A percentile compares a stretch with the other conserved stretches of the same genome.
Evolutionary conservation across 2,329 filamentous ascomycete genomes (phyloP).

Genomic region (Trichothecium sympodiale): DNA sequence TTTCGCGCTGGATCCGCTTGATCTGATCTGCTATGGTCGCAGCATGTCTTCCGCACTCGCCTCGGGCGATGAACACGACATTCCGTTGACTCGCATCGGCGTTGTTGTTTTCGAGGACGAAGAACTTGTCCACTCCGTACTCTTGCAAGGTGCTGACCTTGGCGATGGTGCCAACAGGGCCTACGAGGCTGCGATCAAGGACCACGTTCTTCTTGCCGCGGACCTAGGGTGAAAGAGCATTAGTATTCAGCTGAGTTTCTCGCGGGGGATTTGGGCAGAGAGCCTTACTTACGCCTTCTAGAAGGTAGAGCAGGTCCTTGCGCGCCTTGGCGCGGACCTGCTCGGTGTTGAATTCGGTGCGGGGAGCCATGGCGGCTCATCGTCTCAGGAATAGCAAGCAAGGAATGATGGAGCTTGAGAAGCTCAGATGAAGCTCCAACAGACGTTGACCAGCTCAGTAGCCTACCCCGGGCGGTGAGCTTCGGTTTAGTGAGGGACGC

Average conservation of each 20-base stretch:
- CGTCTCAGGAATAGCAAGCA: slow-evolving; percentile 11
- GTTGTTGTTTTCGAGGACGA: slow-evolving; percentile 92
- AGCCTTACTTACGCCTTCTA: slow-evolving; percentile 75
- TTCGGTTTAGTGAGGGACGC: neutral
- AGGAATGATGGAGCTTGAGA: slow-evolving; percentile 7
- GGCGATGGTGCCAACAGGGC: slow-evolving; percentile 80
- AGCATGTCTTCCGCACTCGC: slow-evolving; percentile 77
- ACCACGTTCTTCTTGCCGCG: slow-evolving; percentile 98
- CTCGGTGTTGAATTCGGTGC: slow-evolving; percentile 59
- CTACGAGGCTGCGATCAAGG: slow-evolving; percentile 81
- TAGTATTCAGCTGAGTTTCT: slow-evolving; percentile 4
- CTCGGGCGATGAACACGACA: slow-evolving; percentile 84
- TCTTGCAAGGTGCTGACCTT: slow-evolving; percentile 94
- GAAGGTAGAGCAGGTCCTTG: slow-evolving; percentile 78
- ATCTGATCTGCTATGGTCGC: slow-evolving; percentile 87
- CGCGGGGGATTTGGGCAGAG: slow-evolving; percentile 10
- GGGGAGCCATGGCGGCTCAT: slow-evolving; percentile 57
- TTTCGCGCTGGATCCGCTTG: slow-evolving; percentile 77
- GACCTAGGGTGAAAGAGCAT: slow-evolving; percentile 46
- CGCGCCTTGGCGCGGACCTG: slow-evolving; percentile 73
- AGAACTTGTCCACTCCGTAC: slow-evolving; percentile 96
- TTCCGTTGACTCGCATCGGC: slow-evolving; percentile 90
- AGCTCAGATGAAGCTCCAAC: slow-evolving; percentile 8
- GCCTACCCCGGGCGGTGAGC: neutral
- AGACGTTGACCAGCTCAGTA: slow-evolving; percentile 1